phyloP scores from a whole-genome alignment of 2,329 filamentous ascomycete species.

The Periconia sp. region DNA sequence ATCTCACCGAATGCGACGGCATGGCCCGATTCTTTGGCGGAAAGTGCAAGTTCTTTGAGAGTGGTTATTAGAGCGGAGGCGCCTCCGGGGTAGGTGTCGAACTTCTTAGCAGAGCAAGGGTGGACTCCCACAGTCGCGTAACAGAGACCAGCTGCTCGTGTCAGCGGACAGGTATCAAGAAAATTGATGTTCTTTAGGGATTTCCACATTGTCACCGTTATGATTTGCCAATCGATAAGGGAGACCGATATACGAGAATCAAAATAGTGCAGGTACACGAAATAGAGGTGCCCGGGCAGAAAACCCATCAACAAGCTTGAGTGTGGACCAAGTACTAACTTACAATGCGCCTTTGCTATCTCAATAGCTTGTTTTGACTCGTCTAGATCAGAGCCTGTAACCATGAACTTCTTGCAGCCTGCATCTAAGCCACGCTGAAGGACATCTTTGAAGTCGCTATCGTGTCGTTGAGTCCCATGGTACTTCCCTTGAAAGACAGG shows the following conservation, averaged over 20 bases:
- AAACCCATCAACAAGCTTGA: too few species aligned
- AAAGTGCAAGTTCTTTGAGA: slow-evolving; percentile 68
- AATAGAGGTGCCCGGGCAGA: too few species aligned
- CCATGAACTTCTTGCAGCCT: slow-evolving; percentile 87
- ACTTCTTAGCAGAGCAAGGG: slow-evolving; percentile 83
- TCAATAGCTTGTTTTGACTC: slow-evolving; percentile 78
- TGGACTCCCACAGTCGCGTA: slow-evolving; percentile 94
- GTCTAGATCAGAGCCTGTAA: slow-evolving; percentile 86
- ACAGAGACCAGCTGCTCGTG: slow-evolving; percentile 70
- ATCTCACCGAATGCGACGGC: slow-evolving; percentile 88
- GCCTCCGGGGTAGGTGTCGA: slow-evolving; percentile 68
- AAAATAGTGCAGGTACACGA: too few species aligned
- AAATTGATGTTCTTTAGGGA: too few species aligned
- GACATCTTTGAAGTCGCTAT: slow-evolving; percentile 76
- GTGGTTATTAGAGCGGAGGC: slow-evolving; percentile 61
- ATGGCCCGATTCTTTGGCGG: slow-evolving; percentile 63
- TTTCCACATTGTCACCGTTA: too few species aligned
- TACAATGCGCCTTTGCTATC: slow-evolving; percentile 77
- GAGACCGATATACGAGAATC: too few species aligned
- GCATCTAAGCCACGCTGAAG: slow-evolving; percentile 77
- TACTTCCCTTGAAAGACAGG: slow-evolving; percentile 87
- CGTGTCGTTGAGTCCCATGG: slow-evolving; percentile 77
- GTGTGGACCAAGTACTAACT: too few species aligned
- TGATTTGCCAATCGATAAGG: too few species aligned
- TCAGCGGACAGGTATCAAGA: too few species aligned